Base-by-base conservation (phyloP, 176 grass and related monocot species). In the Zoysia pacifica region DNA sequence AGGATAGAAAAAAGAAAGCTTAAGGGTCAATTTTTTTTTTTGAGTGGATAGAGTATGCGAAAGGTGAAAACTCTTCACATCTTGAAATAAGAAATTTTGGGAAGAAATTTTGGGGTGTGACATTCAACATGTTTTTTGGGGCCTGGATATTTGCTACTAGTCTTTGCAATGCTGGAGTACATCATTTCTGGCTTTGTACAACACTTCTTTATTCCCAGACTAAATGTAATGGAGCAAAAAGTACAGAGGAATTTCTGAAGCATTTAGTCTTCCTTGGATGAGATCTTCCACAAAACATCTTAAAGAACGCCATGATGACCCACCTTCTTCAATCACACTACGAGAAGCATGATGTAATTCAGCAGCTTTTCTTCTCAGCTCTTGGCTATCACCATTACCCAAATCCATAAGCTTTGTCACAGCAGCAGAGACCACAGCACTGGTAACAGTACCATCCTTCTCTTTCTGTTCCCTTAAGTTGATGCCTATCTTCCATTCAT, bases 321-420 rank as follows among this genome's bases (percentile, higher is more conserved):
- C 84, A 19, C 76, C 90, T 4, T 90, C 73, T 35, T 77, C 18
- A 52, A 85, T 41, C 1, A 91, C 81, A 9, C 50, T 16, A 64
- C 49, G 50, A 6, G 67, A 84, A 37, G 36, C 73, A 39, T 86
- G 54, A 11, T 62, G 10, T 41, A 93, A 58, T 49, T 72, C 52
- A 2, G 50, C 68, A 10, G 83, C 82, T 43, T 80, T 88, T 66
- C 51, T 86, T 50, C 94, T 86, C 76, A 90, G 81, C 11, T 90
- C 87, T 12, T 14, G 76, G 72, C 74, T 66, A 13, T 67, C 87
- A 35, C 0, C 59, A 11, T 39, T 18, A 3, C 64, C 37, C 59
- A 74, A 74, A 85, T 92, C 91, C 94, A 94, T 92, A 28, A 94
- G 53, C 72, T 70, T 82, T 45, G 64, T 70, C 35, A 82, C 87